These are phyloP conservation scores for Chloris gayana DNA, from an alignment of 176 grass and related monocot genomes.

Conservation along the genomic window DNA sequence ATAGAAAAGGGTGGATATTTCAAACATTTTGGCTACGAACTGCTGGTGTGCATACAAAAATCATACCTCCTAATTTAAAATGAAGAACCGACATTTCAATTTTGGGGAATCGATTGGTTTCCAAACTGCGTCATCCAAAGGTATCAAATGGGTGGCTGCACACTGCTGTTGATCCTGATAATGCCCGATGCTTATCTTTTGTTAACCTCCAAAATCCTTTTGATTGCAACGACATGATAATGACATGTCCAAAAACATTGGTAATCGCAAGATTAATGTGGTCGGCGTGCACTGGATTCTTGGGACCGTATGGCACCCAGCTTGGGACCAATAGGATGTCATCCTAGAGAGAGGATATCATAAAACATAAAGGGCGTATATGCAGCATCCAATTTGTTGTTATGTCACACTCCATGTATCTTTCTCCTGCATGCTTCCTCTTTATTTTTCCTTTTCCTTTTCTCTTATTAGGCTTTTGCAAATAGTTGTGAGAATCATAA, in stretches of 20 bases:
- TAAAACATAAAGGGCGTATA: slow-evolving; percentile 34
- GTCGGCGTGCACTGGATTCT: slow-evolving; percentile 37
- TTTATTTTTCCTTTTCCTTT: background rate
- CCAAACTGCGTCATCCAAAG: slow-evolving; percentile 34
- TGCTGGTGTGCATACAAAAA: background rate
- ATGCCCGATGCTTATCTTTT: slow-evolving; percentile 43
- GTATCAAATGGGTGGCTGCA: slow-evolving; percentile 42
- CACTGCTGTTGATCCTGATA: slow-evolving; percentile 38
- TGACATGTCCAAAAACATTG: slow-evolving; percentile 35
- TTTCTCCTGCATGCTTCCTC: slow-evolving; percentile 21
- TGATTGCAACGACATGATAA: slow-evolving; percentile 41
- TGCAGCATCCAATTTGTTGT: slow-evolving; percentile 41
- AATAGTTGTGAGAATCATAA: background rate
- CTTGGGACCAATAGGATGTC: slow-evolving; percentile 46
- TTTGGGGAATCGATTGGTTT: background rate
- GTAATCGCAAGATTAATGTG: slow-evolving; percentile 54
- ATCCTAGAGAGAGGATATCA: slow-evolving; percentile 17
- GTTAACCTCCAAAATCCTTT: slow-evolving; percentile 37
- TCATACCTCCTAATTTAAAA: background rate
- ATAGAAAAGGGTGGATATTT: background rate
- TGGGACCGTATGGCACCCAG: slow-evolving; percentile 30
- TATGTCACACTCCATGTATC: slow-evolving; percentile 42
- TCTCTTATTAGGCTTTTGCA: background rate
- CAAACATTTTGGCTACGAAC: background rate
- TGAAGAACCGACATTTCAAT: background rate